These are phyloP conservation scores for Helotiales sp. DNA, from an alignment of 2,329 filamentous ascomycete species.

Conservation along the genomic window DNA sequence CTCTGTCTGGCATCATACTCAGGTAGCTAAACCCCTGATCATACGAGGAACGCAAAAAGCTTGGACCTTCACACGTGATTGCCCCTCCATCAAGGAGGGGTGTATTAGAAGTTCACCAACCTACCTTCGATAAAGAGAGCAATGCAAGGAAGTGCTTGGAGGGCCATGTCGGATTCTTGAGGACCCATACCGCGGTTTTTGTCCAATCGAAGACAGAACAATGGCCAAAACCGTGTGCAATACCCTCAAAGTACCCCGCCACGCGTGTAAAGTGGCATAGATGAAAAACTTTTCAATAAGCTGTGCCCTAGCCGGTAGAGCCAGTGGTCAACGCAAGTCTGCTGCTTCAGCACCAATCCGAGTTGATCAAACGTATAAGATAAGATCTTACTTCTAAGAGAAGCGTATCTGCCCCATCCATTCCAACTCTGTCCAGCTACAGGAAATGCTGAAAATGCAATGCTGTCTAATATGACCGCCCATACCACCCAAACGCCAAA, in stretches of 20 bases:
- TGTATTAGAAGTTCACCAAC: background rate
- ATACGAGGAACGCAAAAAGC: conserved; percentile 5
- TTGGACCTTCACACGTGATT: conserved; percentile 3
- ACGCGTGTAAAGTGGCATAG: background rate
- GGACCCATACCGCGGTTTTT: background rate
- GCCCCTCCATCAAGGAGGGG: background rate
- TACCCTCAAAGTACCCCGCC: background rate
- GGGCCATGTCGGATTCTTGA: background rate
- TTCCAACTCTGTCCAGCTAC: background rate
- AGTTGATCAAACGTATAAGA: background rate
- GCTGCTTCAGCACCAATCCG: background rate
- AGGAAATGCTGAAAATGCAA: conserved; percentile 22
- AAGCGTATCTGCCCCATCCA: background rate
- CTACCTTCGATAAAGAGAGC: background rate
- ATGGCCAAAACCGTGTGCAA: background rate
- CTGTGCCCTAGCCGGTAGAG: conserved; percentile 8
- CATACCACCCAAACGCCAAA: conserved; percentile 26
- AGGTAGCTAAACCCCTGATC: background rate
- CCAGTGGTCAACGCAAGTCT: conserved; percentile 13
- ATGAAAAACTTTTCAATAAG: conserved; percentile 3
- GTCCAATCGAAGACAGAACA: background rate
- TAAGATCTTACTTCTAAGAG: background rate
- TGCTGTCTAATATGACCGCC: conserved; percentile 33
- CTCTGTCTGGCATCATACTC: background rate
- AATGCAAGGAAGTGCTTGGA: background rate